Base-by-base conservation (phyloP, 345 rosid species). In the Heritiera fomes region DNA sequence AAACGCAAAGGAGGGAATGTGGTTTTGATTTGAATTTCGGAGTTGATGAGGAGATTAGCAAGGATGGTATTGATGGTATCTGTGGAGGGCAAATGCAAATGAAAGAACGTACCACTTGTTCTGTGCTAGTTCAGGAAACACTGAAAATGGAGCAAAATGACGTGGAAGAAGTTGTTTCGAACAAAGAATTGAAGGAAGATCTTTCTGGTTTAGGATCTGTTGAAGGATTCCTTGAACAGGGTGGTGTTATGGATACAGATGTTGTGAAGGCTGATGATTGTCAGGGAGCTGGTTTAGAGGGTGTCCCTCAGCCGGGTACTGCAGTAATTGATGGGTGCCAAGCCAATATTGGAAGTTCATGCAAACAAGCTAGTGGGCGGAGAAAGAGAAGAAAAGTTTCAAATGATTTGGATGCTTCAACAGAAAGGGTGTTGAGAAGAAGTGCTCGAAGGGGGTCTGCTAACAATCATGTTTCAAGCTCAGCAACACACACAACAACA, bases 21-120 rank as follows among this genome's bases (percentile, higher is more conserved):
- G 78, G 84, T 45, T 91, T 96, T 83, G 98, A 93, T 92, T 89
- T 93, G 87, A 96, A 96, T 86, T 78, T 92, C 82, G 94, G 85
- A 47, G 83, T 83, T 61, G 88, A 86, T 66, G 84, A 78, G 50
- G 96, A 88, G 52, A 76, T 23, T 71, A 49, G 28, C 53, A 85
- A 85, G 78, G 92, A 88, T 70, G 86, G 53, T 12, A 23, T 9
- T 12, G 83, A 75, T 83, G 52, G 49, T 77, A 82, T 53, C 30
- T 55, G 7, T 75, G 78, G 32, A 9, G 85, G 80, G 59, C 75
- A 75, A 47, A 86, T 78, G 59, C 71, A 67, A 63, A 60, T 34
- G 59, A 80, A 79, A 17, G 83, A 84, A 41, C 60, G 49, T 28
- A 34, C 67, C 63, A 17, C 67, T 49, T 17, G 8, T 71, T 28